These are phyloP conservation scores for Erigeron canadensis DNA, from an alignment of 129 eudicot species.

Conservation along the genomic window DNA sequence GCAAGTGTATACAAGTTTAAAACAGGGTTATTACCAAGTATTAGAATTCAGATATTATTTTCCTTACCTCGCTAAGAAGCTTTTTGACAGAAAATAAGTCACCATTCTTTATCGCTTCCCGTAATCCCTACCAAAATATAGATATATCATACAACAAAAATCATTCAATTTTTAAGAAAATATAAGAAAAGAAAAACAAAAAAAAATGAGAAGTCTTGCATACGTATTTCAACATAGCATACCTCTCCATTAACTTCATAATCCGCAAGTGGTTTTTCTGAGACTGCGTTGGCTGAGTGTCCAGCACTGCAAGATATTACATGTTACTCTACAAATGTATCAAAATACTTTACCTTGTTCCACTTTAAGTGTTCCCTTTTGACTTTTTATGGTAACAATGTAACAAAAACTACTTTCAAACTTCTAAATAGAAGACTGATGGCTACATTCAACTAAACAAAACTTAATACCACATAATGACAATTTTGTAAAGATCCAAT, in stretches of 20 bases:
- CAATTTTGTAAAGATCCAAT: not conserved
- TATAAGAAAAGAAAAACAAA: not conserved
- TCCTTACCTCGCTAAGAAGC: conserved; percentile 81
- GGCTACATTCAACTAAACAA: not conserved
- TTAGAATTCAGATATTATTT: not conserved
- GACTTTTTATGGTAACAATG: not conserved
- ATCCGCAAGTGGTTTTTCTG: conserved; percentile 42
- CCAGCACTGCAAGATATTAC: conserved; percentile 49
- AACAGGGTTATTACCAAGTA: conserved; percentile 17
- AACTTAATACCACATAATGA: conserved; percentile 11
- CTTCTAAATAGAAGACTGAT: not conserved
- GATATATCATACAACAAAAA: not conserved
- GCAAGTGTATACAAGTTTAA: conserved; percentile 1
- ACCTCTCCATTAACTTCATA: conserved; percentile 99
- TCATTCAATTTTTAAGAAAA: not conserved
- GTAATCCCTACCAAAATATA: conserved; percentile 59
- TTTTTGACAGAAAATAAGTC: conserved; percentile 69
- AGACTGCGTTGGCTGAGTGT: conserved; percentile 48
- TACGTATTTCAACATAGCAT: conserved; percentile 22
- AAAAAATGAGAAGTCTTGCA: not conserved
- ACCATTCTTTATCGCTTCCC: conserved; percentile 95
- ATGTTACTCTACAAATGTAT: not conserved
- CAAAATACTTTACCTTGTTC: conserved; percentile 9
- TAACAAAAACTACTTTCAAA: conserved; percentile 9
- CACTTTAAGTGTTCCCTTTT: conserved; percentile 17